Conservation (phyloP, 2,329 filamentous ascomycete species). For the Aureobasidium mangrovei region DNA sequence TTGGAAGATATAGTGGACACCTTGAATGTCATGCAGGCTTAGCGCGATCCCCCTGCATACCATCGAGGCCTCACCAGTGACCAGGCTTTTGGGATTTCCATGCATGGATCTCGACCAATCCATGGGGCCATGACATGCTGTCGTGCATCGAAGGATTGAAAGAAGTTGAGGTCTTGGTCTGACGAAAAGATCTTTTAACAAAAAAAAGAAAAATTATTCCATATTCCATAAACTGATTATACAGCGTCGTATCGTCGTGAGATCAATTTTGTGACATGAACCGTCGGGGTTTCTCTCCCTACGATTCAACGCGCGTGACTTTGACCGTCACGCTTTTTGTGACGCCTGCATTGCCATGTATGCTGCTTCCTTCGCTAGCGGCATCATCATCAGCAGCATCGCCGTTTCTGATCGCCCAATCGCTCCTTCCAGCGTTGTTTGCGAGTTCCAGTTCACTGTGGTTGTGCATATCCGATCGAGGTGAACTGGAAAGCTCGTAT, state of each 20-base stretch:
- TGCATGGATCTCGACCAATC: too few species aligned
- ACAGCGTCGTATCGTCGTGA: neutral
- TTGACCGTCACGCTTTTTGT: conserved; percentile 8
- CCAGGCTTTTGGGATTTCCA: too few species aligned
- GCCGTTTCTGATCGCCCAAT: conserved; percentile 1
- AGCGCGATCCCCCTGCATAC: too few species aligned
- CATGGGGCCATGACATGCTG: too few species aligned
- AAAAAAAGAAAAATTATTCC: neutral
- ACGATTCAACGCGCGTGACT: neutral
- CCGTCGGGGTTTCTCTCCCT: neutral
- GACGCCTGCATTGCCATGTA: neutral
- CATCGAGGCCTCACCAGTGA: too few species aligned
- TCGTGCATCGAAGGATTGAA: too few species aligned
- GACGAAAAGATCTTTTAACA: neutral
- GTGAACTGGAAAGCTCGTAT: neutral
- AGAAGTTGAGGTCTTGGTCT: too few species aligned
- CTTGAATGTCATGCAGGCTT: too few species aligned
- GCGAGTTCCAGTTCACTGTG: conserved; percentile 2
- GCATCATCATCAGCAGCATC: neutral
- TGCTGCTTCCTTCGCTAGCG: neutral
- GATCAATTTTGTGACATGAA: neutral
- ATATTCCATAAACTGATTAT: neutral
- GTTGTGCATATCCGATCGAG: neutral
- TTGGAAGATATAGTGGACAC: too few species aligned
- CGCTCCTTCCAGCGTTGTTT: neutral